Evolutionary conservation across 2,329 filamentous ascomycete species (phyloP).

Genomic region (Celoporthe dispersa): DNA sequence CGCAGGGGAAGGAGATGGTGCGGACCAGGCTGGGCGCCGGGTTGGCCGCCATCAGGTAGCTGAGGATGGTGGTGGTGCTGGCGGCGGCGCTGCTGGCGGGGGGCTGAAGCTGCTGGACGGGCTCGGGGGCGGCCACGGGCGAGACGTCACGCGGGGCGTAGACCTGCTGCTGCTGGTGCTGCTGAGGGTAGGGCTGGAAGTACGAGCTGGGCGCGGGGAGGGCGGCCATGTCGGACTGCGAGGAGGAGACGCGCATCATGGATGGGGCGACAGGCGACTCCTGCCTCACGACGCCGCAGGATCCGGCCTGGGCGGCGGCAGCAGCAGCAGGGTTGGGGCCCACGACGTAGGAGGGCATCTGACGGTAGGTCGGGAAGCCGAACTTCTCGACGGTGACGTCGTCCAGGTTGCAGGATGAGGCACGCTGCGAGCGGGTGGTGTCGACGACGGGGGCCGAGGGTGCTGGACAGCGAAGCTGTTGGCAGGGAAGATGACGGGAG

Average conservation of each 20-base stretch:
- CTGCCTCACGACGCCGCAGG: constrained; percentile 33
- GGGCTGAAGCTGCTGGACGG: constrained; percentile 41
- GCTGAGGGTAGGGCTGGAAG: constrained; percentile 42
- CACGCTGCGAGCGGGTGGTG: constrained; percentile 57
- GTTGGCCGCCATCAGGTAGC: constrained; percentile 79
- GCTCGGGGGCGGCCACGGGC: constrained; percentile 45
- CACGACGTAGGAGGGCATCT: constrained; percentile 64
- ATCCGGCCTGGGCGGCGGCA: constrained; percentile 33
- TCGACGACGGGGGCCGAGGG: constrained; percentile 32
- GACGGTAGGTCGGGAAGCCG: constrained; percentile 84
- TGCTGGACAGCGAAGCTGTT: constrained; percentile 43
- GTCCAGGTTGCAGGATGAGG: constrained; percentile 72
- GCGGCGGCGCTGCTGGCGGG: constrained; percentile 40
- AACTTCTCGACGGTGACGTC: constrained; percentile 68
- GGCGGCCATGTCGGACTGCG: constrained; percentile 40
- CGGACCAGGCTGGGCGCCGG: constrained; percentile 82
- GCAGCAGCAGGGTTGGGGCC: constrained; percentile 29
- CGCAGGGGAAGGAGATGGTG: constrained; percentile 71
- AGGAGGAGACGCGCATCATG: constrained; percentile 34
- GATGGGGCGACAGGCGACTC: constrained; percentile 34
- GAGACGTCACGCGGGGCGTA: constrained; percentile 50
- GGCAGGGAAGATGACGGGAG: constrained; percentile 60
- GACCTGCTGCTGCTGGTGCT: constrained; percentile 32
- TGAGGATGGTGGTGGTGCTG: constrained; percentile 71
- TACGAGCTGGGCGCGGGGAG: constrained; percentile 40